A percentile compares a stretch with the other conserved stretches of the same genome.
phyloP scores from a whole-genome alignment of 176 grass and related monocot genomes.

The Eremochloa ophiuroides region DNA sequence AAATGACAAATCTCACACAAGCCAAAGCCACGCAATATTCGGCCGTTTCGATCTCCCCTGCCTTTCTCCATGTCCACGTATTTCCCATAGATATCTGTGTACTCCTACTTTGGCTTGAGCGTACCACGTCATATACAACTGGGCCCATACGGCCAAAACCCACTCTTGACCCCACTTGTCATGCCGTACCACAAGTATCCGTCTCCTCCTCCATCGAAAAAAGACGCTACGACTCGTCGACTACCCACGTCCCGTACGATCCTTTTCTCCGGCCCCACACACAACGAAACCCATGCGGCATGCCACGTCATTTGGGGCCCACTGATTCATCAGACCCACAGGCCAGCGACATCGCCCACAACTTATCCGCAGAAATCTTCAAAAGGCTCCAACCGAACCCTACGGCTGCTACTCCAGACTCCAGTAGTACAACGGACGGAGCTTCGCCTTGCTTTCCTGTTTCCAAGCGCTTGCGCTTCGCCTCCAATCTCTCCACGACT shows the following conservation, averaged over 20 bases:
- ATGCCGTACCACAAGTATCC: not conserved
- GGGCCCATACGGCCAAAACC: not conserved
- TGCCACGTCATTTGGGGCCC: too few relatives aligned
- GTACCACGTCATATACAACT: not conserved
- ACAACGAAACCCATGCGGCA: not conserved
- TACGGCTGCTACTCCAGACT: not conserved
- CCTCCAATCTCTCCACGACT: not conserved
- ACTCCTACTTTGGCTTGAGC: accelerated
- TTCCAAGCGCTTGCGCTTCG: not conserved
- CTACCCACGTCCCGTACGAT: not conserved
- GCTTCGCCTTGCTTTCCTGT: not conserved
- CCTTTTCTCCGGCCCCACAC: constrained; percentile 18
- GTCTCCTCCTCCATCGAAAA: not conserved
- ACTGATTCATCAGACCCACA: constrained; percentile 41
- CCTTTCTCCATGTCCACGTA: not conserved
- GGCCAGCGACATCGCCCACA: constrained; percentile 20
- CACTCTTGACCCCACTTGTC: not conserved
- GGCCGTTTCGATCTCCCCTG: not conserved
- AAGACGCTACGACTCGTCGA: not conserved
- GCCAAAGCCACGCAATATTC: too few relatives aligned
- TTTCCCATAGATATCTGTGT: not conserved
- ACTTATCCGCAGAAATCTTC: constrained; percentile 32
- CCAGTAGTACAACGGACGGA: not conserved
- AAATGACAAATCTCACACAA: too few relatives aligned
- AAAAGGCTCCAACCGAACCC: not conserved